These are phyloP conservation scores for Clonostachys rhizophaga DNA, from an alignment of 2,329 filamentous ascomycete species.

Conservation along the genomic window DNA sequence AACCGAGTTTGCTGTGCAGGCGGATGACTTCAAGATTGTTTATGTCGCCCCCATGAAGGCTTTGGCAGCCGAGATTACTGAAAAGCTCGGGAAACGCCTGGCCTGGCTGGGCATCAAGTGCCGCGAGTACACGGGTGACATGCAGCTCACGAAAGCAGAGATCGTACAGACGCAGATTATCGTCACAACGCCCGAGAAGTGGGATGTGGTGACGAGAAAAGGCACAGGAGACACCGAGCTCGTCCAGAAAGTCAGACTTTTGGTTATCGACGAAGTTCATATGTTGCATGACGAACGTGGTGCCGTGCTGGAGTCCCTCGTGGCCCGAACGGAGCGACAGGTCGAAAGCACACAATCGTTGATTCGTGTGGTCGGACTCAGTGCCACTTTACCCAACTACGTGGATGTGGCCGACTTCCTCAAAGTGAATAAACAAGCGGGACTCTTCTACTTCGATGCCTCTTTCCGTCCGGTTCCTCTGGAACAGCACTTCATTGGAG, in stretches of 20 bases:
- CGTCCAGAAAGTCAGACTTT: conserved; percentile 90
- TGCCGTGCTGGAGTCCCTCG: conserved; percentile 91
- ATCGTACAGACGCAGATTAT: conserved; percentile 97
- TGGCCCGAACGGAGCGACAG: conserved; percentile 90
- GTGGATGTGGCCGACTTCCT: conserved; percentile 96
- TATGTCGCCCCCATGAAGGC: conserved; percentile 99
- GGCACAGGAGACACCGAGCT: conserved; percentile 96
- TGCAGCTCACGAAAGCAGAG: conserved; percentile 96
- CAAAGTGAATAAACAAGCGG: conserved; percentile 88
- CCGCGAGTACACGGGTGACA: conserved; percentile 93
- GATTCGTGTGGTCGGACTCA: conserved; percentile 93
- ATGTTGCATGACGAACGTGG: conserved; percentile 99
- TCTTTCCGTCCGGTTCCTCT: conserved; percentile 95
- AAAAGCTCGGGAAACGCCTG: conserved; percentile 86
- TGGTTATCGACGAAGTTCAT: conserved; percentile 98
- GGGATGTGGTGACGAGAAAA: conserved; percentile 97
- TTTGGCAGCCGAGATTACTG: conserved; percentile 90
- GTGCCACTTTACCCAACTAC: conserved; percentile 93
- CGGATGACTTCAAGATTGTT: conserved; percentile 94
- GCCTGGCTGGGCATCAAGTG: conserved; percentile 92
- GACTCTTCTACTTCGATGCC: conserved; percentile 93
- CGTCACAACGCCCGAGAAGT: conserved; percentile 97
- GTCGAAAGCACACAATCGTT: conserved; percentile 97
- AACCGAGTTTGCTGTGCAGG: conserved; percentile 75
- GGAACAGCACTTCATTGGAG: conserved; percentile 95